Percentiles rank a stretch among this genome's conserved stretches.
Conservation (phyloP, 441 rosid species). For the Kokia cookei region DNA sequence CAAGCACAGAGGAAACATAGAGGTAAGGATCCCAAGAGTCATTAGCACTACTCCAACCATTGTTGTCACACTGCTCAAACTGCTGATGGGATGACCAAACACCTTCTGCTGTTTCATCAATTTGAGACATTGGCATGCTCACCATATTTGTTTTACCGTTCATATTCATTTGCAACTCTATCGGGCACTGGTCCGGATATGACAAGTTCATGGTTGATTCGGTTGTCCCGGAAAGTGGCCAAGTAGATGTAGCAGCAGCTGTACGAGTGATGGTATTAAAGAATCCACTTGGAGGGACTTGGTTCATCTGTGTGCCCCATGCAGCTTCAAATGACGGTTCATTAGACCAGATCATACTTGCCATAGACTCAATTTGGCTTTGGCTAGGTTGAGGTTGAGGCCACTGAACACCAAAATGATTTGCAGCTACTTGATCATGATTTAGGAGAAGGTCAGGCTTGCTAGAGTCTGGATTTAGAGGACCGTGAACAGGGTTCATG, state of each 20-base stretch:
- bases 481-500: background rate
- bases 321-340: constrained; percentile 17
- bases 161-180: constrained; percentile 8
- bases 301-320: constrained; percentile 32
- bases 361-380: background rate
- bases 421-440: constrained; percentile 7
- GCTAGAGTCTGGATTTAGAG: constrained; percentile 1
- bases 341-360: constrained; percentile 23
- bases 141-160: background rate
- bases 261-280: constrained; percentile 5
- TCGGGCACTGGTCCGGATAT: constrained; percentile 16
- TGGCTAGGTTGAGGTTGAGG: constrained; percentile 12
- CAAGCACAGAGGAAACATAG: constrained; percentile 31
- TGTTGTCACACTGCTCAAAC: constrained; percentile 23
- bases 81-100: constrained; percentile 33
- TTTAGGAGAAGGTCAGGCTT: constrained; percentile 8
- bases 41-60: constrained; percentile 20
- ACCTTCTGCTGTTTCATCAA: constrained; percentile 18
- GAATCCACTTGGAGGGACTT: constrained; percentile 13
- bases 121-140: constrained; percentile 17
- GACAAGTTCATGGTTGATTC: constrained; percentile 13
- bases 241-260: constrained; percentile 11
- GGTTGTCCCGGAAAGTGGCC: constrained; percentile 18
- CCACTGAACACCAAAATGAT: constrained; percentile 19
- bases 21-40: constrained; percentile 39